Evolutionary conservation across 106 monocot genomes (phyloP), one percentile per base, ranked within the genome.

Genomic region (Allium cepa): DNA sequence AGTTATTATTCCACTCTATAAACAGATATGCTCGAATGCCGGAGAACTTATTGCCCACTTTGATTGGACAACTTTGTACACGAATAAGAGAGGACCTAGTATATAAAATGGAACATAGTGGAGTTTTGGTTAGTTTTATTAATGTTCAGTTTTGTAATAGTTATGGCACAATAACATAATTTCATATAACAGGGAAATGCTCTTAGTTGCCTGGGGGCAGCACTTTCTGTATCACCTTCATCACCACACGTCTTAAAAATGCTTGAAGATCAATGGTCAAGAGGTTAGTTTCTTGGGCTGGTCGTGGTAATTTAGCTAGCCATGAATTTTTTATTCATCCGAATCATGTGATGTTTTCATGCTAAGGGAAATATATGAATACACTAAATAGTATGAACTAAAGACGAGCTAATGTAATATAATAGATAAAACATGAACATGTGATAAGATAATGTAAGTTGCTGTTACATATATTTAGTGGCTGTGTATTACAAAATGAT

Each of bases 21-120:
- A 81, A 73, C 79, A 93, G 93, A 62, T 93, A 93, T 66, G 45
- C 79, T 68, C 82, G 93, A 57, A 86, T 93, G 93, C 89, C 89
- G 48, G 75, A 68, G 17, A 75, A 89, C 10, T 67, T 93, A 67
- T 73, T 93, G 71, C 77, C 77, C 67, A 69, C 69, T 47, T 66
- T 79, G 7, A 74, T 89, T 74, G 28, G 61, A 62, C 69, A 75
- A 49, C 28, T 89, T 16, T 59, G 47, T 57, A 53, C 68, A 52
- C 63, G 77, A 26, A 81, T 84, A 53, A 63, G 47, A 53, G 51
- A 62, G 16, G 71, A 69, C 28, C 75, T 79, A 68, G 52, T 60
- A 56, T 71, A 53, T 45, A 85, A 83, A 66, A 70, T 47, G 48
- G 80, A 85, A 27, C 60, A 88, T 51, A 74, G 62, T 71, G 72